A percentile compares a stretch with the other conserved stretches of the same genome.
These are phyloP conservation scores for Priceomyces carsonii DNA, from an alignment of 805 yeast species.

Conservation along the genomic window DNA sequence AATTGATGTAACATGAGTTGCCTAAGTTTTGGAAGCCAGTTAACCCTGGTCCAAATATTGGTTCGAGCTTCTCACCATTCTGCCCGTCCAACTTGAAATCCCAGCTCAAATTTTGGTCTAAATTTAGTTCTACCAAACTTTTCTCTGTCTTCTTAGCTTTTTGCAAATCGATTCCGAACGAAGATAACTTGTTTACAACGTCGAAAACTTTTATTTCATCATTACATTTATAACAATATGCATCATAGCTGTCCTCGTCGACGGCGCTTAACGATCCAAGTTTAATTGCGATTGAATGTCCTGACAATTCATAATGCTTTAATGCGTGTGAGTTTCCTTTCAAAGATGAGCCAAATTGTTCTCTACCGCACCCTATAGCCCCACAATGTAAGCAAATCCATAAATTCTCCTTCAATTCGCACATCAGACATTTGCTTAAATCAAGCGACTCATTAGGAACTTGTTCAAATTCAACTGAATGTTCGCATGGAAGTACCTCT, in stretches of 20 bases:
- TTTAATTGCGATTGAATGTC: conserved; percentile 85
- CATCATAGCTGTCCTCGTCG: conserved; percentile 61
- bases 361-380: conserved; percentile 89
- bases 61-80: conserved; percentile 62
- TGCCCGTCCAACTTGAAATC: conserved; percentile 80
- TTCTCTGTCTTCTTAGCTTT: conserved; percentile 75
- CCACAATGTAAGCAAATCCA: conserved; percentile 97
- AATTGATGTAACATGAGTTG: conserved; percentile 87
- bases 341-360: conserved; percentile 83
- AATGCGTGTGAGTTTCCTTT: conserved; percentile 95
- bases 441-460: conserved; percentile 19
- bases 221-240: conserved; percentile 84
- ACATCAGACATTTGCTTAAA: conserved; percentile 49
- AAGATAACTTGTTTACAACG: conserved; percentile 46
- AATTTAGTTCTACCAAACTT: conserved; percentile 81
- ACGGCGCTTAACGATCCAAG: conserved; percentile 82
- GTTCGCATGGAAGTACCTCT: conserved; percentile 79
- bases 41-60: conserved; percentile 71
- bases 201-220: conserved; percentile 83
- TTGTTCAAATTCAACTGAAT: conserved; percentile 59
- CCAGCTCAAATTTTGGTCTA: conserved; percentile 93
- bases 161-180: conserved; percentile 67
- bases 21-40: conserved; percentile 91
- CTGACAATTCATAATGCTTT: conserved; percentile 56
- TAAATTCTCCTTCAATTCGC: conserved; percentile 72